phyloP scores from a whole-genome alignment of 75 land plant species.

The Cryptomeria japonica region DNA sequence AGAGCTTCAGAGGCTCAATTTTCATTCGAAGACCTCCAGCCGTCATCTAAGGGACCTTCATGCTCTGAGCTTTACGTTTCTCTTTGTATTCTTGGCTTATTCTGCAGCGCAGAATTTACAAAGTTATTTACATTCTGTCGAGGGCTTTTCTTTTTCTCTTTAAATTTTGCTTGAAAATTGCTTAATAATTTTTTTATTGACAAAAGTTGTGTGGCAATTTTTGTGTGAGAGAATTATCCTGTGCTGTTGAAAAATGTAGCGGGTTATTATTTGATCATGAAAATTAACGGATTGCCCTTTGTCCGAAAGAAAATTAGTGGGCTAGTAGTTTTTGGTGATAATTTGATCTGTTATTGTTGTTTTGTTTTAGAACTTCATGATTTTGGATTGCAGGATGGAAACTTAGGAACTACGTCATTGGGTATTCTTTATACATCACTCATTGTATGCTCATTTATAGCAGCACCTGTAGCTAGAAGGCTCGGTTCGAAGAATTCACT shows the following conservation, averaged over 20 bases:
- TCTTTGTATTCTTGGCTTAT: constrained; percentile 81
- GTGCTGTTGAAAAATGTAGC: no score
- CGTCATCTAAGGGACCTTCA: no score
- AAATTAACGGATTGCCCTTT: background rate
- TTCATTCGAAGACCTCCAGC: no score
- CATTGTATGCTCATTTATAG: constrained; percentile 70
- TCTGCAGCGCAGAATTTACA: constrained; percentile 84
- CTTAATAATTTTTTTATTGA: no score
- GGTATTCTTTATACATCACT: no score
- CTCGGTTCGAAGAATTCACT: constrained; percentile 75
- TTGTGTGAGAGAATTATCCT: no score
- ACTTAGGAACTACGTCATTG: constrained; percentile 76
- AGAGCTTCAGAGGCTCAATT: no score
- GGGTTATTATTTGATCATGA: background rate
- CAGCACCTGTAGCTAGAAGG: constrained; percentile 55
- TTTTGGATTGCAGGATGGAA: constrained; percentile 40
- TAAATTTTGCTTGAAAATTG: background rate
- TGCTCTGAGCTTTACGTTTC: no score
- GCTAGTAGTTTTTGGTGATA: background rate
- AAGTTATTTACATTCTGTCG: constrained; percentile 67
- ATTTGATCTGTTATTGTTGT: background rate
- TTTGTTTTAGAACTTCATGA: constrained; percentile 1
- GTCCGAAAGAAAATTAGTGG: background rate
- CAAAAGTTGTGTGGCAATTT: no score
- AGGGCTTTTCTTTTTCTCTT: constrained; percentile 6